Evolutionary conservation across 2,329 filamentous ascomycete species (phyloP).

Genomic region (Fusarium acutatum): DNA sequence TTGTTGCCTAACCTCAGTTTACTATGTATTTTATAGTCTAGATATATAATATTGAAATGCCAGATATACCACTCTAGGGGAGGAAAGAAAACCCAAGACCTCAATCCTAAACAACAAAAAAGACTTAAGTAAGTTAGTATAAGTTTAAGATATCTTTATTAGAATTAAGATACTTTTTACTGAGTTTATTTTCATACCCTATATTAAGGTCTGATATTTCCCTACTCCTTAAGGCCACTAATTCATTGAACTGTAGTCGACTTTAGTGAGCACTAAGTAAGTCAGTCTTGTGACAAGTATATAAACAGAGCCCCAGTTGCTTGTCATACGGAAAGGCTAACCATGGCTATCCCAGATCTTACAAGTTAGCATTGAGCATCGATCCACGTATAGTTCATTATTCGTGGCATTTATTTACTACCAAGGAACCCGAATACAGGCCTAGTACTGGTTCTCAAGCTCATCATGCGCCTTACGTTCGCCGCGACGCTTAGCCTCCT

Average conservation of each 20-base stretch:
- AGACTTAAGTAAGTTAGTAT: no score
- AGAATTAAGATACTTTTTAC: no score
- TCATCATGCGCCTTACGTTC: background rate
- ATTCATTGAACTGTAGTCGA: background rate
- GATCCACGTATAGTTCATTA: background rate
- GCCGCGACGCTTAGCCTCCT: constrained; percentile 37
- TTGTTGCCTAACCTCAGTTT: background rate
- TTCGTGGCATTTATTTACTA: background rate
- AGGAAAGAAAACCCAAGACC: no score
- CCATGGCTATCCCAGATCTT: background rate
- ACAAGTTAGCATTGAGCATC: background rate
- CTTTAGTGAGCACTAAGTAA: no score
- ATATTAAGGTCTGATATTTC: no score
- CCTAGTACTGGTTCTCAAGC: background rate
- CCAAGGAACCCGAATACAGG: accelerated
- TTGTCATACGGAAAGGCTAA: background rate
- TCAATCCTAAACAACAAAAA: no score
- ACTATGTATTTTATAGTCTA: background rate
- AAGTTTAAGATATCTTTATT: no score
- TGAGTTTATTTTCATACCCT: no score
- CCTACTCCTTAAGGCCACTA: no score
- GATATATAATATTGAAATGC: background rate
- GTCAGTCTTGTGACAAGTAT: no score
- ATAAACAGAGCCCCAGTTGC: no score
- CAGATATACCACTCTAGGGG: no score